phyloP scores from a whole-genome alignment of 106 monocot genomes.

The Posidonia australis region DNA sequence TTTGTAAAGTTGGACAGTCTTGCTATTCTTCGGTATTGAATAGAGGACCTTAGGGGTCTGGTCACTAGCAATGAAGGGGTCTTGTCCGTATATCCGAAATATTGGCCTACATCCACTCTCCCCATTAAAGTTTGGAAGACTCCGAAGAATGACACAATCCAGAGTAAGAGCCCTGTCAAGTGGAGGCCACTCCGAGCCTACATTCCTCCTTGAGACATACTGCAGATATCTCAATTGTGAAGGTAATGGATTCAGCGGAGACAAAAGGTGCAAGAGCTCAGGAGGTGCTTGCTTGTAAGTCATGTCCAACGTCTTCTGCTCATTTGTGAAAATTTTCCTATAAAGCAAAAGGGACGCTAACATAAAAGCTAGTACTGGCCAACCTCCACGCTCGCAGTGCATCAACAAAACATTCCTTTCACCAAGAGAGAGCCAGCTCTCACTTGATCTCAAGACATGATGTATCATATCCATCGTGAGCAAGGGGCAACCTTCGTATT shows the following conservation, averaged over 20 bases:
- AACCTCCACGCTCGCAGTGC: conserved; percentile 90
- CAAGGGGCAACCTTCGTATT: conserved; percentile 83
- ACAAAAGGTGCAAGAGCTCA: conserved; percentile 68
- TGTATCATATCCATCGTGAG: conserved; percentile 93
- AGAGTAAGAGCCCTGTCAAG: conserved; percentile 79
- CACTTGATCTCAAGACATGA: conserved; percentile 76
- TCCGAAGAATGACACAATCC: conserved; percentile 76
- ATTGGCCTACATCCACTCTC: conserved; percentile 77
- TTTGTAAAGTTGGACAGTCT: conserved; percentile 49
- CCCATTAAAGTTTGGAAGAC: conserved; percentile 62
- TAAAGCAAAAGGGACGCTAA: conserved; percentile 76
- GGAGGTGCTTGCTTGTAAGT: conserved; percentile 79
- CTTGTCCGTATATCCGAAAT: conserved; percentile 82
- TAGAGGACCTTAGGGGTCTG: conserved; percentile 68
- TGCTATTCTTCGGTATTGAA: conserved; percentile 72
- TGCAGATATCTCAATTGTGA: conserved; percentile 86
- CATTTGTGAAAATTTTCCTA: conserved; percentile 64
- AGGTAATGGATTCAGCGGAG: conserved; percentile 79
- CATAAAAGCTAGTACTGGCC: conserved; percentile 96
- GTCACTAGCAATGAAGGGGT: conserved; percentile 54
- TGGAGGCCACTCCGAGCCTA: conserved; percentile 80
- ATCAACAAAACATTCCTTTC: conserved; percentile 68
- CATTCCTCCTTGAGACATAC: conserved; percentile 96
- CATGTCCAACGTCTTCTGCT: conserved; percentile 88
- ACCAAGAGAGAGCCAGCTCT: conserved; percentile 85